These are phyloP conservation scores for Lophium mytilinum DNA, from an alignment of 495 filamentous ascomycete species.

Conservation along the genomic window DNA sequence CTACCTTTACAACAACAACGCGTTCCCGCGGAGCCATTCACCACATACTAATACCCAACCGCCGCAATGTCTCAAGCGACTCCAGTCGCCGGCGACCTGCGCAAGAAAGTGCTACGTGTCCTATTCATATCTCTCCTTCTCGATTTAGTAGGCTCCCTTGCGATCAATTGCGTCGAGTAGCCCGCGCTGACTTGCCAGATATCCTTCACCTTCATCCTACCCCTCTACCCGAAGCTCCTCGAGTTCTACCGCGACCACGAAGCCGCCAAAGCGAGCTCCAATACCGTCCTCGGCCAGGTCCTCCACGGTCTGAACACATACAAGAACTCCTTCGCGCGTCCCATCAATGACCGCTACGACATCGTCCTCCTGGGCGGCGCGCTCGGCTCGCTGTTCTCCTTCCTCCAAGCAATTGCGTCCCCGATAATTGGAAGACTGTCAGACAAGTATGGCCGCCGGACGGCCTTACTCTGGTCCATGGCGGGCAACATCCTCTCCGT, in stretches of 20 bases:
- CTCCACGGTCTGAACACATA: constrained; percentile 84
- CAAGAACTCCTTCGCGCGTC: constrained; percentile 85
- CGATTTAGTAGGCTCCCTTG: constrained; percentile 49
- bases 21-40: background rate
- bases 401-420: constrained; percentile 87
- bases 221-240: constrained; percentile 87
- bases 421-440: constrained; percentile 84
- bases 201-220: constrained; percentile 95
- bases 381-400: constrained; percentile 83
- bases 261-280: constrained; percentile 44
- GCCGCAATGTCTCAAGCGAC: background rate
- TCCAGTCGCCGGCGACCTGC: constrained; percentile 1
- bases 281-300: constrained; percentile 65
- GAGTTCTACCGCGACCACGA: constrained; percentile 83
- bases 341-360: constrained; percentile 94
- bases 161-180: no score
- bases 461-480: constrained; percentile 88
- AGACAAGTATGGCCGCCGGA: constrained; percentile 80
- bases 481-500: constrained; percentile 88
- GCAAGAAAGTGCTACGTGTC: constrained; percentile 79
- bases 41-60: background rate
- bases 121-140: constrained; percentile 63
- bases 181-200: constrained; percentile 41
- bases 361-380: constrained; percentile 94
- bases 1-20: background rate